Percentiles rank a stretch among this genome's conserved stretches.
Evolutionary conservation across 83 land plant species (phyloP).

Genomic region (Picea abies): DNA sequence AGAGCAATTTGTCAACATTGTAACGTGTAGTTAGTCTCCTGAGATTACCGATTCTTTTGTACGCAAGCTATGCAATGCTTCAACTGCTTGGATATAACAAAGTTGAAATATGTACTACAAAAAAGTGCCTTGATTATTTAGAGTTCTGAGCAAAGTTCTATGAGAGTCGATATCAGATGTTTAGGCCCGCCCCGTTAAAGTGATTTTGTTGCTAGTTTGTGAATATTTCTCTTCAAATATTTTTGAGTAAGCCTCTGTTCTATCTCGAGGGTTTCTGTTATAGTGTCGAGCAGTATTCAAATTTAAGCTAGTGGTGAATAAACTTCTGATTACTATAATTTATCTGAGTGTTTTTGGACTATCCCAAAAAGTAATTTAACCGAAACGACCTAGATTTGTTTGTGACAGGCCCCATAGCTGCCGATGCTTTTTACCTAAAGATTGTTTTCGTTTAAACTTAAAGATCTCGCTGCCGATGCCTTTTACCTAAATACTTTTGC

Average conservation of each 20-base stretch:
- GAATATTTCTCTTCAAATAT: not conserved
- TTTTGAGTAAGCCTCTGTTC: not conserved
- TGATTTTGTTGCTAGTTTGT: not conserved
- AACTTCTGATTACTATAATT: too few relatives aligned
- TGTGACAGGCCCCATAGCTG: too few relatives aligned
- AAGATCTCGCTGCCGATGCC: too few relatives aligned
- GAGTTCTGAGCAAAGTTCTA: not conserved
- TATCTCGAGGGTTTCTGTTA: too few relatives aligned
- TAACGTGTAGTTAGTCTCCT: constrained; percentile 2
- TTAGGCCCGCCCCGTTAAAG: not conserved
- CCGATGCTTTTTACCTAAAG: too few relatives aligned
- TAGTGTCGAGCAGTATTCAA: too few relatives aligned
- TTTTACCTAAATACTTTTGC: too few relatives aligned
- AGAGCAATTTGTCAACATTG: constrained; percentile 13
- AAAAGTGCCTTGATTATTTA: constrained; percentile 6
- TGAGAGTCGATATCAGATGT: not conserved
- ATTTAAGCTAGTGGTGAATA: too few relatives aligned
- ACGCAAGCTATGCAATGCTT: constrained; percentile 8
- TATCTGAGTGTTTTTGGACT: too few relatives aligned
- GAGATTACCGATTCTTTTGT: constrained; percentile 13
- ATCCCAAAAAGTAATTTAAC: too few relatives aligned
- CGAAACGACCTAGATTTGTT: too few relatives aligned
- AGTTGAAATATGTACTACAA: constrained; percentile 11
- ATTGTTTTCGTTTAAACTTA: too few relatives aligned
- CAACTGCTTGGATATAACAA: constrained; percentile 1